Evolutionary conservation across 2,329 filamentous ascomycete genomes (phyloP).

Genomic region (Xylariaceae sp.): DNA sequence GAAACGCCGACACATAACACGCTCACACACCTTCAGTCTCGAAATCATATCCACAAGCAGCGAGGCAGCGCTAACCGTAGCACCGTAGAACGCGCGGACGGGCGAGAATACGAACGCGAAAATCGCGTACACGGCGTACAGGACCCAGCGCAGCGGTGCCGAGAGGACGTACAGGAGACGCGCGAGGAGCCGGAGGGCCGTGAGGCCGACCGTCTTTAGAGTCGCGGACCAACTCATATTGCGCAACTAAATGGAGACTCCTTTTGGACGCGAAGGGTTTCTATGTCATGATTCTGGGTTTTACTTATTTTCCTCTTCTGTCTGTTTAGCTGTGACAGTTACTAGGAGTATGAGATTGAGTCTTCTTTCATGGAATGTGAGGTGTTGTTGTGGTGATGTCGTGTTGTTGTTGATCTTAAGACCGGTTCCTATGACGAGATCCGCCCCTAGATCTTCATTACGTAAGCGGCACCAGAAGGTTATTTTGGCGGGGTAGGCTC

Average conservation of each 20-base stretch:
- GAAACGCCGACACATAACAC: constrained; percentile 2
- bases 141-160: constrained; percentile 29
- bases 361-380: neutral
- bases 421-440: neutral
- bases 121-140: constrained; percentile 24
- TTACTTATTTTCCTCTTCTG: neutral
- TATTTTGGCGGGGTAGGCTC: neutral
- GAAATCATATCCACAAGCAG: constrained; percentile 21
- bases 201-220: constrained; percentile 23
- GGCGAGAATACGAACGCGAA: constrained; percentile 30
- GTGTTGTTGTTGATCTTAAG: neutral
- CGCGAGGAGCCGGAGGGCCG: constrained; percentile 16
- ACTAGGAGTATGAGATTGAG: neutral
- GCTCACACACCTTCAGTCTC: constrained; percentile 27
- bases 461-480: neutral
- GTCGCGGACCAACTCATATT: constrained; percentile 15
- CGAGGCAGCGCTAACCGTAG: constrained; percentile 13
- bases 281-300: neutral
- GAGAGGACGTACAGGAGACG: constrained; percentile 25
- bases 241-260: neutral
- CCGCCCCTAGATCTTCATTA: neutral
- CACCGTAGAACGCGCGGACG: constrained; percentile 21
- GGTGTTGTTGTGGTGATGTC: neutral
- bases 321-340: neutral
- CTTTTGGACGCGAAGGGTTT: neutral